phyloP scores from a whole-genome alignment of 768 basidiomycete genomes.

The Mycena metata region DNA sequence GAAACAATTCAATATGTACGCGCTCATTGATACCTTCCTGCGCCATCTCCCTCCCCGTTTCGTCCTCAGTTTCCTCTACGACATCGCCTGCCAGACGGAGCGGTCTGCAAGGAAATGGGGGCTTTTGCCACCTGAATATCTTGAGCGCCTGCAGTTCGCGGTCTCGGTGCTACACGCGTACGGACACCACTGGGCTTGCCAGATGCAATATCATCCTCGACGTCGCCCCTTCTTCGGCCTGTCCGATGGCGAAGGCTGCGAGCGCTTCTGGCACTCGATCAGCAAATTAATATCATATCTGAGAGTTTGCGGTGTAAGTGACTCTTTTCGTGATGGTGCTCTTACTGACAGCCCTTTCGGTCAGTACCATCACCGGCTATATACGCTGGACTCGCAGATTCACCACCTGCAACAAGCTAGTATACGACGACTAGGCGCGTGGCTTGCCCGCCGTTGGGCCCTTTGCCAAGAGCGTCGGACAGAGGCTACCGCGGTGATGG shows the following conservation, averaged over 20 bases:
- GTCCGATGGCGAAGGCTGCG: constrained; percentile 46
- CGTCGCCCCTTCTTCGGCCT: constrained; percentile 44
- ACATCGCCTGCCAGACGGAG: constrained; percentile 48
- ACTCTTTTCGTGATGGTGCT: no score
- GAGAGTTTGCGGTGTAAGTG: constrained; percentile 46
- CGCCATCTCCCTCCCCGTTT: constrained; percentile 39
- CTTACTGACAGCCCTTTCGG: no score
- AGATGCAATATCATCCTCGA: constrained; percentile 48
- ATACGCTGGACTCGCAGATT: constrained; percentile 43
- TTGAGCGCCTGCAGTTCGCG: constrained; percentile 43
- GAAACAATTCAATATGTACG: constrained; percentile 40
- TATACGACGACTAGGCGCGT: constrained; percentile 47
- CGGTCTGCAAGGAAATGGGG: constrained; percentile 28
- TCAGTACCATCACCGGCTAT: constrained; percentile 11
- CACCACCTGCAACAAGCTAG: constrained; percentile 41
- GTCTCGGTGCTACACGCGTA: constrained; percentile 53
- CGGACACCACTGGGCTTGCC: constrained; percentile 53
- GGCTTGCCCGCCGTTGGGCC: constrained; percentile 42
- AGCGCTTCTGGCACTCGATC: constrained; percentile 45
- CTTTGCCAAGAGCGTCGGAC: constrained; percentile 30
- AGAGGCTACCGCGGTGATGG: constrained; percentile 37
- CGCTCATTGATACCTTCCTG: constrained; percentile 46
- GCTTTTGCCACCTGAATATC: no score
- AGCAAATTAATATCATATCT: constrained; percentile 31
- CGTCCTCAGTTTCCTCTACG: constrained; percentile 40